Percentiles rank a stretch among this genome's conserved stretches.
Conservation (phyloP, 108 stramenopile species). For the Schizochytrium sp. region DNA sequence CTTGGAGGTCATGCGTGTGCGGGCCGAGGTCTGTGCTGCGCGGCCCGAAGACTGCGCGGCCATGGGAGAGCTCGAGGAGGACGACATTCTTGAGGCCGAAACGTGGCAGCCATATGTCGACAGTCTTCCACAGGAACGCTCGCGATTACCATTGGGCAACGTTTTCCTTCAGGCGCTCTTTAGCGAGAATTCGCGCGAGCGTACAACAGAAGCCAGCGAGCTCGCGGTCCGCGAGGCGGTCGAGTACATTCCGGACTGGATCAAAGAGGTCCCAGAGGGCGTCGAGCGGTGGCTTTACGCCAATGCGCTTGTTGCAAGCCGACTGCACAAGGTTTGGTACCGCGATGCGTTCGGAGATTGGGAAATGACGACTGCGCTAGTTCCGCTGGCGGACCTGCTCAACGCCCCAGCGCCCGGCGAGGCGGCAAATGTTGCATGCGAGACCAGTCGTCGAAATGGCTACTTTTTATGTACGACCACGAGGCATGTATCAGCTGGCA, state of each 20-base stretch:
- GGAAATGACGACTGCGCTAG: background rate
- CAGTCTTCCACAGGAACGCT: background rate
- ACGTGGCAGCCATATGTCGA: background rate
- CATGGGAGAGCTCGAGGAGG: background rate
- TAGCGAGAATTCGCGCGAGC: background rate
- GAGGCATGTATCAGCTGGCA: background rate
- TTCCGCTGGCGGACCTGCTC: background rate
- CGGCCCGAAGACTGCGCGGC: background rate
- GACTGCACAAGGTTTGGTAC: background rate
- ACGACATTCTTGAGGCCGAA: background rate
- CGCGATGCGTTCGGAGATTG: background rate
- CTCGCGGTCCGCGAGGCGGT: background rate
- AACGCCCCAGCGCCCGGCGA: background rate
- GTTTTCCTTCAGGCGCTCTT: background rate
- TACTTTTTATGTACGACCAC: background rate
- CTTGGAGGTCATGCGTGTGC: background rate
- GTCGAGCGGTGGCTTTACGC: background rate
- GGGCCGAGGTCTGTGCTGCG: background rate
- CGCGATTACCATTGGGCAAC: background rate
- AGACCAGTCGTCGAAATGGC: background rate
- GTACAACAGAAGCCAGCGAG: background rate
- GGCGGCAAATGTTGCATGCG: background rate
- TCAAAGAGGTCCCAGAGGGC: background rate
- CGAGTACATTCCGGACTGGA: slow-evolving; percentile 11
- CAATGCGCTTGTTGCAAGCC: background rate